These are phyloP conservation scores for Pseudognaphalium luteoalbum DNA, from an alignment of 129 eudicot genomes.

Conservation along the genomic window DNA sequence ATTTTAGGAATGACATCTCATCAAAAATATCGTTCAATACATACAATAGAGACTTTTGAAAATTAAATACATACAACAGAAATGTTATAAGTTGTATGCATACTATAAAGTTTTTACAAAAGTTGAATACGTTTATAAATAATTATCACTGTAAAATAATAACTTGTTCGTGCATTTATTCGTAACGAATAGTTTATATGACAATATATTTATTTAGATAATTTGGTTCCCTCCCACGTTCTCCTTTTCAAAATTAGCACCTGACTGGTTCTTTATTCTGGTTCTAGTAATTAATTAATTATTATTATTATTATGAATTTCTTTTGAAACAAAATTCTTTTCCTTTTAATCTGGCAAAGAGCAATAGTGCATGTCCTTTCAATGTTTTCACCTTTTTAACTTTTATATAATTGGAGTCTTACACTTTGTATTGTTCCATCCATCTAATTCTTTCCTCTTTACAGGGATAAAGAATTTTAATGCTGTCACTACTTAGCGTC, in stretches of 20 bases:
- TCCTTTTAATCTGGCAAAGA: slow-evolving; percentile 1
- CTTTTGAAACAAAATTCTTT: not conserved
- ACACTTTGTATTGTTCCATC: not conserved
- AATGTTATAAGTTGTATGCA: no score
- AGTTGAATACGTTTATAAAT: no score
- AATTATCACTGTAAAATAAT: no score
- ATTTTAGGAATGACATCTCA: no score
- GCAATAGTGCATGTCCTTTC: not conserved
- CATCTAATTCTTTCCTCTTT: not conserved
- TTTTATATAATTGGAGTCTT: not conserved
- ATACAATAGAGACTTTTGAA: no score
- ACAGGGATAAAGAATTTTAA: not conserved
- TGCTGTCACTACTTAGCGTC: not conserved
- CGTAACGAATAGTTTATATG: not conserved
- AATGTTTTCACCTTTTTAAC: not conserved
- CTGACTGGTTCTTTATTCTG: not conserved
- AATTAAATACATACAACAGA: no score
- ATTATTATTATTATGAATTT: not conserved
- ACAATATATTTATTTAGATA: not conserved
- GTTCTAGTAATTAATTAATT: not conserved
- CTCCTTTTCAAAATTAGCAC: not conserved
- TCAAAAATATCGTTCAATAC: no score
- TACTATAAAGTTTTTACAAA: no score
- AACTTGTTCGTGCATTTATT: not conserved
- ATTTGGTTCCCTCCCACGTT: slow-evolving; percentile 5